These are phyloP conservation scores for Chlamydomonas applanata DNA, from an alignment of 139 green algal genomes.

Conservation along the genomic window DNA sequence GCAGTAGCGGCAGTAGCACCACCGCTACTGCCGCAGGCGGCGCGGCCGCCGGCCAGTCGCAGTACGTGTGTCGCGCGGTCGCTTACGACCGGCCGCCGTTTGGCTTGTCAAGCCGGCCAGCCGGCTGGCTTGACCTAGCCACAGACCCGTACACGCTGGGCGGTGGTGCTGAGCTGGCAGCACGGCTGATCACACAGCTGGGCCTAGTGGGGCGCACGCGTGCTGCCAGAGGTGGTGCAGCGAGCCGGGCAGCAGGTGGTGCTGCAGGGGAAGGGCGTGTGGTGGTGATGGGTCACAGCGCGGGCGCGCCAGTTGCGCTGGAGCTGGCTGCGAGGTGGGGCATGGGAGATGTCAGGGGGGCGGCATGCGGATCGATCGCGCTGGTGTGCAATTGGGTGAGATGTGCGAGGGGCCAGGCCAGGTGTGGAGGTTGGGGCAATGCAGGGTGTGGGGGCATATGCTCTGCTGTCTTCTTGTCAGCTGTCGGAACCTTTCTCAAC, in stretches of 20 bases:
- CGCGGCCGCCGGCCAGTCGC: not conserved
- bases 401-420: too few species aligned
- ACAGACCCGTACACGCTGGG: conserved; percentile 49
- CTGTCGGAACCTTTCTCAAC: too few species aligned
- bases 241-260: not conserved
- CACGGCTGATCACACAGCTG: too few species aligned
- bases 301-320: conserved; percentile 53
- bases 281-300: conserved; percentile 61
- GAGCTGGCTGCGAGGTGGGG: conserved; percentile 44
- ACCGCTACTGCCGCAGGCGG: too few species aligned
- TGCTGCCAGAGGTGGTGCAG: not conserved
- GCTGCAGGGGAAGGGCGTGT: conserved; percentile 24
- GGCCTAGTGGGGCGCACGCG: not conserved
- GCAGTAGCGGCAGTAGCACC: too few species aligned
- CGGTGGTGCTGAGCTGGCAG: not conserved
- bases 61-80: conserved; percentile 43
- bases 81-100: conserved; percentile 71
- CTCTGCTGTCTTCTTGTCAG: too few species aligned
- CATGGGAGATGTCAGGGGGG: too few species aligned
- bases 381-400: too few species aligned
- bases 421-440: too few species aligned
- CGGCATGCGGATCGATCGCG: too few species aligned
- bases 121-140: conserved; percentile 36
- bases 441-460: too few species aligned
- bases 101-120: conserved; percentile 55